These are phyloP conservation scores for Monascus ruber DNA, from an alignment of 2,329 filamentous ascomycete species.

Conservation along the genomic window DNA sequence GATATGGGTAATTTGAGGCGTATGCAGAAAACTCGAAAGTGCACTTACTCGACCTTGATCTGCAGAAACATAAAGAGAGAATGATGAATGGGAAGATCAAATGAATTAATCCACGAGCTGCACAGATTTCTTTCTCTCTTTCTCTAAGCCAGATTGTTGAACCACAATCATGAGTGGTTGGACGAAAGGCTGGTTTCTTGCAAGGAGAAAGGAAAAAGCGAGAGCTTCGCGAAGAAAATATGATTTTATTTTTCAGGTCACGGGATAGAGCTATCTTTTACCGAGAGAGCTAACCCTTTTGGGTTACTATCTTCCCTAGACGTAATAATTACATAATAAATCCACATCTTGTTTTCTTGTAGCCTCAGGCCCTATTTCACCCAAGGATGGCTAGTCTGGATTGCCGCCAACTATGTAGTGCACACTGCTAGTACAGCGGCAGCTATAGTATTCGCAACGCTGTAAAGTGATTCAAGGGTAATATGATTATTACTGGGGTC, in stretches of 20 bases:
- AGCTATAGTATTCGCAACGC: no score
- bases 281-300: background rate
- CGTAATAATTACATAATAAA: no score
- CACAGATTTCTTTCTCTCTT: background rate
- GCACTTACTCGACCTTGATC: background rate
- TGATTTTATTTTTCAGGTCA: background rate
- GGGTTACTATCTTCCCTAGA: background rate
- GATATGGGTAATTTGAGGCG: conserved; percentile 9
- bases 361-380: no score
- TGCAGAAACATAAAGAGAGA: background rate
- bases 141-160: background rate
- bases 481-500: no score
- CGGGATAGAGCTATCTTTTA: background rate
- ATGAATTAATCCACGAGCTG: background rate
- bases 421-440: no score
- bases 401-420: no score
- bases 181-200: background rate
- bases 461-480: no score
- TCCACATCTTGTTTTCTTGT: no score
- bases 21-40: background rate
- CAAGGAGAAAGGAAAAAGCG: background rate
- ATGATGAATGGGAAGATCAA: background rate
- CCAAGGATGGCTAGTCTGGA: no score
- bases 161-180: background rate
- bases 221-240: background rate